phyloP scores from a whole-genome alignment of 108 stramenopile genomes.

The Cylindrotheca closterium region DNA sequence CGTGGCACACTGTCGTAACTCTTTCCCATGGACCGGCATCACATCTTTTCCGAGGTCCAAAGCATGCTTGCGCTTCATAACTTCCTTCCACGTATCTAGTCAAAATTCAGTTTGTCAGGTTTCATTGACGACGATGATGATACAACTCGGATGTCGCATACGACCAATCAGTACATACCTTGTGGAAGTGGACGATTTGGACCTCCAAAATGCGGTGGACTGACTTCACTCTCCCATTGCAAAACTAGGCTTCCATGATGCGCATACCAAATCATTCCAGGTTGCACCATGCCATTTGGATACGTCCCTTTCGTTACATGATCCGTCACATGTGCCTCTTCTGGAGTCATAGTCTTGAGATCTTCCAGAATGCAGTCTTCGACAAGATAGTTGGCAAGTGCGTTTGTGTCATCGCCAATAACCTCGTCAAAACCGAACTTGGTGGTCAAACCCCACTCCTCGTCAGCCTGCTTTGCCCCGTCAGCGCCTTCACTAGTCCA shows the following conservation, averaged over 20 bases:
- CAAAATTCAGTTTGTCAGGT: too few relatives aligned
- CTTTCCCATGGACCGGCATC: conserved; percentile 36
- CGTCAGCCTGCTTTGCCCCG: conserved; percentile 51
- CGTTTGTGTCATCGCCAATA: conserved; percentile 44
- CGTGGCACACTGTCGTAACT: conserved; percentile 33
- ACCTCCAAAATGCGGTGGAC: conserved; percentile 15
- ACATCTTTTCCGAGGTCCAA: conserved; percentile 43
- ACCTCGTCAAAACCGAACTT: conserved; percentile 32
- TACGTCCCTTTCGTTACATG: conserved; percentile 26
- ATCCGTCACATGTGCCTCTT: conserved; percentile 21
- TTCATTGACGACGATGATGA: too few relatives aligned
- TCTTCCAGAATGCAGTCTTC: conserved; percentile 39
- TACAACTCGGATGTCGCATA: too few relatives aligned
- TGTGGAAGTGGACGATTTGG: conserved; percentile 32
- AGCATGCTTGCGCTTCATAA: conserved; percentile 43
- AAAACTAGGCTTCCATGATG: conserved; percentile 41
- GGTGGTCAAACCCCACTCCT: conserved; percentile 43
- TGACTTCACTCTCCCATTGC: conserved; percentile 31
- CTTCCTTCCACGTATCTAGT: conserved; percentile 26
- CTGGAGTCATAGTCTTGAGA: conserved; percentile 17
- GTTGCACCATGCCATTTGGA: conserved; percentile 47
- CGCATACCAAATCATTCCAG: conserved; percentile 49
- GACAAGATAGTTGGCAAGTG: conserved; percentile 44
- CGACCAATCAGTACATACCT: conserved; percentile 13
- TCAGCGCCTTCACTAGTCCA: conserved; percentile 48